A percentile compares a stretch with the other conserved stretches of the same genome.
These are phyloP conservation scores for Schwanniomyces yamadae DNA, from an alignment of 805 yeast genomes.

Conservation along the genomic window DNA sequence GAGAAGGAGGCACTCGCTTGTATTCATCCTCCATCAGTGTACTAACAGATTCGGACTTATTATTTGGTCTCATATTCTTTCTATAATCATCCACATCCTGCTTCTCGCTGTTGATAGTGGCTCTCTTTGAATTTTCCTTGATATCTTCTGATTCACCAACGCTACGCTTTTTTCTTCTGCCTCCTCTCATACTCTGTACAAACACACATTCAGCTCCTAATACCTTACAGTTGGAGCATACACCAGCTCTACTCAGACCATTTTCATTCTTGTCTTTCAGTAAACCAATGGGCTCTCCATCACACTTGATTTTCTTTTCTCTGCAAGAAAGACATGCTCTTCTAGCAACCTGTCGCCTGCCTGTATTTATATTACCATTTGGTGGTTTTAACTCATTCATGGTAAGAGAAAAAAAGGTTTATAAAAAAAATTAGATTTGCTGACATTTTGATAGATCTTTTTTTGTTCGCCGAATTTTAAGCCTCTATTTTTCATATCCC, in stretches of 20 bases:
- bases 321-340: conserved; percentile 65
- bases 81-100: background rate
- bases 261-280: conserved; percentile 6
- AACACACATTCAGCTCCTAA: conserved; percentile 52
- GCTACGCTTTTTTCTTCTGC: conserved; percentile 41
- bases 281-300: conserved; percentile 50
- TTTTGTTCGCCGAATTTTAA: too few relatives aligned
- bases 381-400: background rate
- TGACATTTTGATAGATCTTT: too few relatives aligned
- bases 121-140: conserved; percentile 3
- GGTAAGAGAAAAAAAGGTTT: background rate
- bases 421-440: too few relatives aligned
- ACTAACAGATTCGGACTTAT: background rate
- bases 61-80: background rate
- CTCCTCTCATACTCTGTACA: conserved; percentile 58
- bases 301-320: conserved; percentile 65
- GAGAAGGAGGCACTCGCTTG: conserved; percentile 5
- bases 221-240: conserved; percentile 51
- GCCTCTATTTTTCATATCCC: too few relatives aligned
- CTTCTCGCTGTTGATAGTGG: too few relatives aligned
- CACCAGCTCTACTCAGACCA: conserved; percentile 13
- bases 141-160: background rate
- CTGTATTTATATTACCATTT: background rate
- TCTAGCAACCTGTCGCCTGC: conserved; percentile 51
- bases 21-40: background rate